phyloP scores from a whole-genome alignment of 768 basidiomycete genomes.

The Naganishia onofrii region DNA sequence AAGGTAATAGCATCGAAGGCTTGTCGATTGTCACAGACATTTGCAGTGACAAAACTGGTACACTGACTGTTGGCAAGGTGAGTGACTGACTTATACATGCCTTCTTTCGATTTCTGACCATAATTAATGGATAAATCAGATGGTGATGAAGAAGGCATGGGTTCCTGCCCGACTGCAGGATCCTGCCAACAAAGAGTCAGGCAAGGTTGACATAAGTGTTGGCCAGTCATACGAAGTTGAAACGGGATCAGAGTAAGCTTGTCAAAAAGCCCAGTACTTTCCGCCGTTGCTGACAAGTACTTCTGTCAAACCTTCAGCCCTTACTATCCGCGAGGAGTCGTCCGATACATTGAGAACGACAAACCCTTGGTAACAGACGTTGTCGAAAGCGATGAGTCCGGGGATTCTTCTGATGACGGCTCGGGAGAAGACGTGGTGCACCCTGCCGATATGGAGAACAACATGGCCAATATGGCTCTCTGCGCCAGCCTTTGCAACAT shows the following conservation, averaged over 20 bases:
- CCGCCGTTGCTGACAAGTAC: slow-evolving; percentile 3
- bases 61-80: slow-evolving; percentile 55
- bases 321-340: slow-evolving; percentile 30
- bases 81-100: neutral
- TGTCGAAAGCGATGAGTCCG: slow-evolving; percentile 31
- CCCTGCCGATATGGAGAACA: slow-evolving; percentile 24
- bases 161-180: slow-evolving; percentile 28
- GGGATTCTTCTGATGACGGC: slow-evolving; percentile 17
- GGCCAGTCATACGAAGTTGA: slow-evolving; percentile 44
- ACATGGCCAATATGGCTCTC: slow-evolving; percentile 40
- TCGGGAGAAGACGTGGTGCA: slow-evolving; percentile 21
- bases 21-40: slow-evolving; percentile 60
- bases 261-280: slow-evolving; percentile 14
- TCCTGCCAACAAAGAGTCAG: slow-evolving; percentile 20
- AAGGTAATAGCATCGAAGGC: slow-evolving; percentile 56
- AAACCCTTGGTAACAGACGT: slow-evolving; percentile 27
- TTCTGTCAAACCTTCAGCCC: neutral
- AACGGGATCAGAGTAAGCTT: slow-evolving; percentile 37
- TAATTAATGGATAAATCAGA: neutral
- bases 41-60: slow-evolving; percentile 69
- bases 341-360: slow-evolving; percentile 30
- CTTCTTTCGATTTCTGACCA: neutral
- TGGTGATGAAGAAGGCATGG: slow-evolving; percentile 32
- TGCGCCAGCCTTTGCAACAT: slow-evolving; percentile 54
- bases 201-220: slow-evolving; percentile 10